Conservation (phyloP, 2,329 filamentous ascomycete species). For the Peltaster fructicola region DNA sequence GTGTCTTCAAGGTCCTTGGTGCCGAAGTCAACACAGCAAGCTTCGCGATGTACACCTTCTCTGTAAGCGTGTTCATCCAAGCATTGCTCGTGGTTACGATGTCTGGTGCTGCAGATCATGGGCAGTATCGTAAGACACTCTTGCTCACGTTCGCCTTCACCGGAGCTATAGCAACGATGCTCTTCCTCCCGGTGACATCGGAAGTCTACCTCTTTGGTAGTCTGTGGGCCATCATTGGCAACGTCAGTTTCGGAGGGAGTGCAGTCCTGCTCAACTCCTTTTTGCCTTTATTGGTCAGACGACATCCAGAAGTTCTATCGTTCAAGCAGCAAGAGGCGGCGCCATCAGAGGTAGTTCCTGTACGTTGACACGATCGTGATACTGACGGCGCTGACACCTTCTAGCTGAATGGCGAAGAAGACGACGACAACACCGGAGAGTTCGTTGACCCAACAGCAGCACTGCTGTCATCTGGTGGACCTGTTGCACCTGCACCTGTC, state of each 20-base stretch:
- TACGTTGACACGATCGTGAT: too few relatives aligned
- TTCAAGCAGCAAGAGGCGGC: background rate
- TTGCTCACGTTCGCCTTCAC: conserved; percentile 64
- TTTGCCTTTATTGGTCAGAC: conserved; percentile 71
- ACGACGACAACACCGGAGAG: too few relatives aligned
- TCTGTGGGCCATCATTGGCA: conserved; percentile 72
- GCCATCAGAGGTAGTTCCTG: too few relatives aligned
- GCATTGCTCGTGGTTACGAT: conserved; percentile 82
- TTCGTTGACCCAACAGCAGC: conserved; percentile 20
- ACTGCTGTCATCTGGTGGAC: conserved; percentile 15
- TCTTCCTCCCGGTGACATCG: conserved; percentile 63
- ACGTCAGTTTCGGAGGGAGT: conserved; percentile 85
- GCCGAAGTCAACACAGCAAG: conserved; percentile 85
- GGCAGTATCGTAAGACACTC: conserved; percentile 51
- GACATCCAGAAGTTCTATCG: conserved; percentile 42
- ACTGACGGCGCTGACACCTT: too few relatives aligned
- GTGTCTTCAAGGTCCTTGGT: conserved; percentile 66
- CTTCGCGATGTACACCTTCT: conserved; percentile 98
- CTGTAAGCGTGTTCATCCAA: conserved; percentile 75
- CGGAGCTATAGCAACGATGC: conserved; percentile 70
- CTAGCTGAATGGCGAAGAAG: too few relatives aligned
- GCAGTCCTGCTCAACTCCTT: conserved; percentile 95
- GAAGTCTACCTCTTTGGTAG: conserved; percentile 65
- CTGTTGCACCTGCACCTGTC: conserved; percentile 17
- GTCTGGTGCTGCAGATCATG: conserved; percentile 39